phyloP scores from a whole-genome alignment of 2,329 filamentous ascomycete genomes.

The Epichloe gansuensis region DNA sequence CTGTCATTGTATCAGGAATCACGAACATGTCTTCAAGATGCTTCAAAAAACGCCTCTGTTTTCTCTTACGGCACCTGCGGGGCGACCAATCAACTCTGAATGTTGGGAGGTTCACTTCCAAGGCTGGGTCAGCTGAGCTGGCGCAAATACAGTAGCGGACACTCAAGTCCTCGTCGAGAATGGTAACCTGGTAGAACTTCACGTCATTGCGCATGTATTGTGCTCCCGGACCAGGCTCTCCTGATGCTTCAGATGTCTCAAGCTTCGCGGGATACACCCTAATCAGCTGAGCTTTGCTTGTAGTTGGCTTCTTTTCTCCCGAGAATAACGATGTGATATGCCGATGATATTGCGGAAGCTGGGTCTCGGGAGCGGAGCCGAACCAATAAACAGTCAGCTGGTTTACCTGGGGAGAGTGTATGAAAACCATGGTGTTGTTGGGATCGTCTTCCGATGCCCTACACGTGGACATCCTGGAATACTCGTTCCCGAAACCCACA shows the following conservation, averaged over 20 bases:
- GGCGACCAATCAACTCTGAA: conserved; percentile 15
- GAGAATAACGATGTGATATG: conserved; percentile 18
- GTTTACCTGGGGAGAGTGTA: conserved; percentile 19
- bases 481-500: conserved; percentile 13
- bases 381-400: conserved; percentile 26
- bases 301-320: conserved; percentile 1
- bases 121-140: conserved; percentile 12
- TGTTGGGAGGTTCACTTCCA: conserved; percentile 17
- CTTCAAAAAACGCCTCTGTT: conserved; percentile 16
- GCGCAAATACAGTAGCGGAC: conserved; percentile 27
- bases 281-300: conserved; percentile 13
- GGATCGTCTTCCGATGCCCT: conserved; percentile 11
- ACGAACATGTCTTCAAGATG: conserved; percentile 21
- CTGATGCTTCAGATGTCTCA: not conserved
- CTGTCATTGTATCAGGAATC: conserved; percentile 23
- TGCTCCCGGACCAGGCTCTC: conserved; percentile 13
- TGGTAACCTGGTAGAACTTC: conserved; percentile 34
- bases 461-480: conserved; percentile 18
- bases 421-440: conserved; percentile 18
- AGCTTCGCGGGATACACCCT: conserved; percentile 18
- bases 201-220: conserved; percentile 21
- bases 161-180: conserved; percentile 29
- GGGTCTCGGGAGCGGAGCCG: conserved; percentile 9
- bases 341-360: conserved; percentile 25
- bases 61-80: conserved; percentile 16